These are phyloP conservation scores for Thalassiosira exigua DNA, from an alignment of 352 stramenopile genomes.

Conservation along the genomic window DNA sequence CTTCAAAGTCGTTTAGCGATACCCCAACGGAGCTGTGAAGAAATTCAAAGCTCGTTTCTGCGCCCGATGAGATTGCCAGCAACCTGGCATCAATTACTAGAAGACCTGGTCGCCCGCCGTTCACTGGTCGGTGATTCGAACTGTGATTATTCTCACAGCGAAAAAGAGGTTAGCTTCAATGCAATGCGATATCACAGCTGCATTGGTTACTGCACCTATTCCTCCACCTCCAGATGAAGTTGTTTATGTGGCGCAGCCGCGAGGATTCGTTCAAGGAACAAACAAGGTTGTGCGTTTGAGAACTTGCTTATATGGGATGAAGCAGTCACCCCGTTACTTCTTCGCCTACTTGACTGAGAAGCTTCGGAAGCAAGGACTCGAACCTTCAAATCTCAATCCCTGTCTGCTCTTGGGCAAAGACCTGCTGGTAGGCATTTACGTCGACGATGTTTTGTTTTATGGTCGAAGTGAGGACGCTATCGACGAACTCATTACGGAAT, in stretches of 20 bases:
- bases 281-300: conserved; percentile 23
- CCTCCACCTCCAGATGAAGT: no score
- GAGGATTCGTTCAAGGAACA: no score
- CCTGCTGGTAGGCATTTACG: not conserved
- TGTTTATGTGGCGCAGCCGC: no score
- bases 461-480: no score
- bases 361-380: not conserved
- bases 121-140: conserved; percentile 6
- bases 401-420: conserved; percentile 11
- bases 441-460: conserved; percentile 12
- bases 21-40: conserved; percentile 11
- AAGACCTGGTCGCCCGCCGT: conserved; percentile 27
- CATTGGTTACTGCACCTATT: no score
- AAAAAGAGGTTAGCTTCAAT: no score
- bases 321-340: conserved; percentile 22
- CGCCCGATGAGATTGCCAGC: conserved; percentile 25
- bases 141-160: conserved; percentile 11
- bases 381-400: not conserved
- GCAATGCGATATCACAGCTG: no score
- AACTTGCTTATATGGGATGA: conserved; percentile 16
- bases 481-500: not conserved
- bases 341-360: conserved; percentile 14
- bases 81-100: conserved; percentile 36
- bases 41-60: conserved; percentile 34
- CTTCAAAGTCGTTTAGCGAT: conserved; percentile 36